Base-by-base conservation (phyloP, 164 flowering plant species). In the Berberis vulgaris region DNA sequence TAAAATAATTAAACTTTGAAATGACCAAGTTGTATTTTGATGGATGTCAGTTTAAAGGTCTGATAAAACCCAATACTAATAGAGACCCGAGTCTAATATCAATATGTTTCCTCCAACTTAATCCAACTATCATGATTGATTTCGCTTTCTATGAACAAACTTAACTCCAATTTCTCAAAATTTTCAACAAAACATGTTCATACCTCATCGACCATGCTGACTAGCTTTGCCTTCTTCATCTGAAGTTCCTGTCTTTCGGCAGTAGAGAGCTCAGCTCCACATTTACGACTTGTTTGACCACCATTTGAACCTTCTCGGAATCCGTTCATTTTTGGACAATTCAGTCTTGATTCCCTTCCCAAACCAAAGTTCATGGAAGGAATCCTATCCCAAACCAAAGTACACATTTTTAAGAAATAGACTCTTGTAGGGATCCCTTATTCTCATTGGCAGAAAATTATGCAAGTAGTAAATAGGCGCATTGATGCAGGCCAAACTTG, bases 151-250 rank as follows among this genome's bases (percentile, higher is more conserved):
- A n/a, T 13, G 41, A 60, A 38, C 49, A 38, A 63, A 57, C 12
- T 38, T 10, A 54, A 9, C 41, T 41, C 11, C n/a, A 26, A 65
- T 42, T 59, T 57, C 7, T 10, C 40, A 8, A 43, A 11, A 59
- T 26, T 2, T 50, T 7, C 1, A 43, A 10, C 5, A 38, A 43
- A 57, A 45, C 11, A 1, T 43, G 7, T 49, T 0, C 54, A 53
- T 67, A 77, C 99, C 97, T 95, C 97, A 72, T 95, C 94, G 50
- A 95, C 94, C 97, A 95, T 91, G 83, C 67, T 78, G 26, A 89
- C 73, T 8, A 95, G 85, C 82, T 91, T 95, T 0, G 88, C 99
- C 65, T 91, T 95, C 86, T 91, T 95, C 97, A 89, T 87, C 80
- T 91, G 99, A 77, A 95, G 76, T 57, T 95, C 99, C 59, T 89